A percentile compares a stretch with the other conserved stretches of the same genome.
phyloP scores from a whole-genome alignment of 1,139 yeast genomes.

The Blastobotrys illinoisensis region DNA sequence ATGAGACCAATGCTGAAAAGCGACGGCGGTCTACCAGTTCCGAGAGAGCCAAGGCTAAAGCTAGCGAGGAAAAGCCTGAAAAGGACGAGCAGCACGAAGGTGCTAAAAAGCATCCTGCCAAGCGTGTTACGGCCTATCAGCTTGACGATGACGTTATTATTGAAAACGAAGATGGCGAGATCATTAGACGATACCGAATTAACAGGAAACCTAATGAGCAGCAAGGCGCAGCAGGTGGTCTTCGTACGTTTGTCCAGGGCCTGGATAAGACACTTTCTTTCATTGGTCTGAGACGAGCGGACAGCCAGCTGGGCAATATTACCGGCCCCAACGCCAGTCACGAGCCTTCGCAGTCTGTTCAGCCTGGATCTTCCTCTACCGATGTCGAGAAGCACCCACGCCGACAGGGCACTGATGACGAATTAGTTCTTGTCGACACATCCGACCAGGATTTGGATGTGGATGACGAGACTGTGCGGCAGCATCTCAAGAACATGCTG shows the following conservation, averaged over 20 bases:
- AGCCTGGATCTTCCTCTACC: background rate
- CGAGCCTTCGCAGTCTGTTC: background rate
- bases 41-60: background rate
- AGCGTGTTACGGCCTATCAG: constrained; percentile 46
- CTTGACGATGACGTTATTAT: constrained; percentile 70
- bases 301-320: background rate
- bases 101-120: constrained; percentile 6
- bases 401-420: constrained; percentile 7
- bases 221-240: constrained; percentile 6
- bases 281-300: constrained; percentile 22
- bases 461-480: constrained; percentile 20
- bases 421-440: constrained; percentile 20
- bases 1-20: background rate
- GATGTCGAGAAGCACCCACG: background rate
- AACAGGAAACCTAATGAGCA: constrained; percentile 37
- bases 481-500: constrained; percentile 21
- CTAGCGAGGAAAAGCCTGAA: background rate
- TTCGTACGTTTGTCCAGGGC: constrained; percentile 8
- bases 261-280: constrained; percentile 25
- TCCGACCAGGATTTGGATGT: constrained; percentile 14
- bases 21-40: background rate
- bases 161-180: constrained; percentile 90
- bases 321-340: background rate
- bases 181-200: constrained; percentile 73
- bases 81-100: constrained; percentile 1